These are phyloP conservation scores for Monosporozyma siamensis DNA, from an alignment of 805 yeast species.

Conservation along the genomic window DNA sequence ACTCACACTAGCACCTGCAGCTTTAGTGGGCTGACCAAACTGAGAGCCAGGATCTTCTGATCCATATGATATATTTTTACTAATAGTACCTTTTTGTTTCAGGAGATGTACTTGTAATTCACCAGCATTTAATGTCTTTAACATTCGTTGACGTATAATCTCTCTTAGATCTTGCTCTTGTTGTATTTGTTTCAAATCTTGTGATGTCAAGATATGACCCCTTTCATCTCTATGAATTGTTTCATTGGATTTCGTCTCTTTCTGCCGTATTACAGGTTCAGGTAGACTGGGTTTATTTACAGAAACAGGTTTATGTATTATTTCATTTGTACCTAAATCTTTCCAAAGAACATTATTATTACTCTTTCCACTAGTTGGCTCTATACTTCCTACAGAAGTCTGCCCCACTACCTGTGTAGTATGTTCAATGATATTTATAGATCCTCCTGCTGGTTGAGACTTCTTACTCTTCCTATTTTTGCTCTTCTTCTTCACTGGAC, in stretches of 20 bases:
- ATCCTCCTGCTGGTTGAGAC: slow-evolving; percentile 3
- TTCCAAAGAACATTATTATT: slow-evolving; percentile 20
- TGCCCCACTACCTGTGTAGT: neutral
- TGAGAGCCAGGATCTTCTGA: slow-evolving; percentile 57
- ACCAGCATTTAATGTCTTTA: slow-evolving; percentile 33
- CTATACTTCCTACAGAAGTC: too few relatives aligned
- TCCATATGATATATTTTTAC: neutral
- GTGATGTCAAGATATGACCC: slow-evolving; percentile 42
- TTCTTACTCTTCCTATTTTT: slow-evolving; percentile 21
- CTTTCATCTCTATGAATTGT: slow-evolving; percentile 54
- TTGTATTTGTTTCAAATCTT: slow-evolving; percentile 1
- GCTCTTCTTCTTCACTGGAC: slow-evolving; percentile 22
- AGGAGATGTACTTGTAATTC: slow-evolving; percentile 28
- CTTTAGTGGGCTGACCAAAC: slow-evolving; percentile 8
- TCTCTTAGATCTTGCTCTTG: slow-evolving; percentile 21
- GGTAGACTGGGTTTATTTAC: too few relatives aligned
- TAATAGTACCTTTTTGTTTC: slow-evolving; percentile 5
- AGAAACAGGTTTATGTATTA: slow-evolving; percentile 1
- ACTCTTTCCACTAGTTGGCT: too few relatives aligned
- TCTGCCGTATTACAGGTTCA: neutral
- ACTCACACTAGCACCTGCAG: slow-evolving; percentile 12
- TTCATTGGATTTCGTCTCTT: slow-evolving; percentile 3
- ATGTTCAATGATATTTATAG: neutral
- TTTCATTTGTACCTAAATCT: slow-evolving; percentile 22
- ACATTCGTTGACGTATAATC: slow-evolving; percentile 24